A percentile compares a stretch with the other conserved stretches of the same genome.
These are phyloP conservation scores for Solanum medicagineum DNA, from an alignment of 257 asterid genomes.

Conservation along the genomic window DNA sequence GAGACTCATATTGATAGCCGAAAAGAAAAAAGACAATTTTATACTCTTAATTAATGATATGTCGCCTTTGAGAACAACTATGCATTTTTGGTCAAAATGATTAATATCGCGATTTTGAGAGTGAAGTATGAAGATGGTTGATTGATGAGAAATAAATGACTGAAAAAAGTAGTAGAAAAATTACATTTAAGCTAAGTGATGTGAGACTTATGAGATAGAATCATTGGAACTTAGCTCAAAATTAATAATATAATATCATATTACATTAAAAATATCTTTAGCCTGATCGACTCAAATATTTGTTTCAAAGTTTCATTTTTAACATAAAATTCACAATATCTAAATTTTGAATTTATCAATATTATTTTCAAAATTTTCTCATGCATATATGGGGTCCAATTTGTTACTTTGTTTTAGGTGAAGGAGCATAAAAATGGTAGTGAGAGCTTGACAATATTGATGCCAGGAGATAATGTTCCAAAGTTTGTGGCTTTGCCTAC, in stretches of 20 bases:
- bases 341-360: background rate
- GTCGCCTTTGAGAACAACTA: background rate
- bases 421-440: background rate
- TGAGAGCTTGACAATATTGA: conserved; percentile 7
- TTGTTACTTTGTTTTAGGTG: background rate
- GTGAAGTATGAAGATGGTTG: background rate
- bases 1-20: background rate
- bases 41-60: no score
- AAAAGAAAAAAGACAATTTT: no score
- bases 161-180: background rate
- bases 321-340: background rate
- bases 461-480: conserved; percentile 14
- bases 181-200: background rate
- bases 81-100: background rate
- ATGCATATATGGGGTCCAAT: background rate
- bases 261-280: background rate
- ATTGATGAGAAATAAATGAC: no score
- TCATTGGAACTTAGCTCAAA: background rate
- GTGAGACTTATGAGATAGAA: background rate
- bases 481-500: conserved; percentile 7
- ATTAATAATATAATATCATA: background rate
- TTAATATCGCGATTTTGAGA: background rate
- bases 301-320: background rate
- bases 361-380: background rate
- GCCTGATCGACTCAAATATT: rapidly evolving